Conservation (phyloP, 2,329 filamentous ascomycete genomes). For the Neofusicoccum ribis region DNA sequence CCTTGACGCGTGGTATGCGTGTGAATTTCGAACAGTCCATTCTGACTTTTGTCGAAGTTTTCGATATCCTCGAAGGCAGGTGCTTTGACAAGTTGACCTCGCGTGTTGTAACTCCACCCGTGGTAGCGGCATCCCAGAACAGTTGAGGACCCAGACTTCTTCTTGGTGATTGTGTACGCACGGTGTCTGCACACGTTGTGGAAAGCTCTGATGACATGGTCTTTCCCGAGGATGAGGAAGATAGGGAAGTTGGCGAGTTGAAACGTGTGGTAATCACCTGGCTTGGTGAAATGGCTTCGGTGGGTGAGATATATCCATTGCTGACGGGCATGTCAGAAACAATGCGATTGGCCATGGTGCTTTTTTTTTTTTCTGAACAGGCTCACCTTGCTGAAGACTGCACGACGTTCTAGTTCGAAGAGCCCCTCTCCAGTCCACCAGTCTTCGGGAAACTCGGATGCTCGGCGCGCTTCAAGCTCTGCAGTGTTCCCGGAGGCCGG, state of each 20-base stretch:
- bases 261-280: slow-evolving; percentile 40
- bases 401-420: slow-evolving; percentile 51
- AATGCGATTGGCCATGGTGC: background rate
- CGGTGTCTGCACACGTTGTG: slow-evolving; percentile 50
- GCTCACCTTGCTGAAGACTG: slow-evolving; percentile 50
- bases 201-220: slow-evolving; percentile 39
- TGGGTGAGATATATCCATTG: slow-evolving; percentile 44
- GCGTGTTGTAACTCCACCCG: slow-evolving; percentile 48
- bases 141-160: slow-evolving; percentile 38
- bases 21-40: slow-evolving; percentile 32
- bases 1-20: slow-evolving; percentile 28
- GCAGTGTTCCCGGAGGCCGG: background rate
- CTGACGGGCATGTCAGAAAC: slow-evolving; percentile 22
- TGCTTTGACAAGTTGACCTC: slow-evolving; percentile 46
- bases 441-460: slow-evolving; percentile 41
- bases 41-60: slow-evolving; percentile 40
- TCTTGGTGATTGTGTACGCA: slow-evolving; percentile 44
- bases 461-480: slow-evolving; percentile 32
- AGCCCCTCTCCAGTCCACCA: slow-evolving; percentile 45
- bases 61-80: slow-evolving; percentile 41
- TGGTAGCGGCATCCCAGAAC: slow-evolving; percentile 49
- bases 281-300: slow-evolving; percentile 33
- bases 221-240: slow-evolving; percentile 41
- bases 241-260: slow-evolving; percentile 41
- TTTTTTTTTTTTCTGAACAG: background rate